Conservation (phyloP, 2,329 filamentous ascomycete genomes). For the Aureobasidium subglaciale region DNA sequence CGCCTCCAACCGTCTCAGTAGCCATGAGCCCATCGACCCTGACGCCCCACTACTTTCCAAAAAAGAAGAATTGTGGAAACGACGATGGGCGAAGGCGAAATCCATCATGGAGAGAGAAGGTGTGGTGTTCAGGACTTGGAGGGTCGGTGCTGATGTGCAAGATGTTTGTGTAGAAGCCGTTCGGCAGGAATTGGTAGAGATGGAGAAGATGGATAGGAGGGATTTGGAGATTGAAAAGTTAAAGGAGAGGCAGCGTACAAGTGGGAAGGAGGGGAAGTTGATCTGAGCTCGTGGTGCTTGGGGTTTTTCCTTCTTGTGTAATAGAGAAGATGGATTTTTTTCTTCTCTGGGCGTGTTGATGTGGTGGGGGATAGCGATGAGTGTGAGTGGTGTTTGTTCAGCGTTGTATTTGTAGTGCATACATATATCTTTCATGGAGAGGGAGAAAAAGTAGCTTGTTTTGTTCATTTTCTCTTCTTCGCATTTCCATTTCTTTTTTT, state of each 20-base stretch:
- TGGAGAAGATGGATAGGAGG: conserved; percentile 19
- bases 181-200: conserved; percentile 45
- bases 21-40: conserved; percentile 20
- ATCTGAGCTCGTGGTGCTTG: not conserved
- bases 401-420: too few species aligned
- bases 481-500: too few species aligned
- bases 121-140: conserved; percentile 66
- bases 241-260: not conserved
- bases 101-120: conserved; percentile 56
- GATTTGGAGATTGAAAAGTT: conserved; percentile 11
- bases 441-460: too few species aligned
- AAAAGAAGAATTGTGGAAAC: conserved; percentile 65
- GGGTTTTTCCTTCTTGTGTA: too few species aligned
- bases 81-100: conserved; percentile 60
- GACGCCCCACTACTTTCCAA: conserved; percentile 45
- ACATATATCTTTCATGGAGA: too few species aligned
- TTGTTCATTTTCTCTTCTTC: too few species aligned
- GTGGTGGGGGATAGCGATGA: too few species aligned
- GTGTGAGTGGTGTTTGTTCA: too few species aligned
- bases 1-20: conserved; percentile 32
- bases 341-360: too few species aligned
- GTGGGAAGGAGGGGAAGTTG: not conserved
- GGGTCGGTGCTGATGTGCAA: conserved; percentile 62
- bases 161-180: conserved; percentile 60
- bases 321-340: not conserved